These are phyloP conservation scores for Peziza echinospora DNA, from an alignment of 495 filamentous ascomycete species.

Conservation along the genomic window DNA sequence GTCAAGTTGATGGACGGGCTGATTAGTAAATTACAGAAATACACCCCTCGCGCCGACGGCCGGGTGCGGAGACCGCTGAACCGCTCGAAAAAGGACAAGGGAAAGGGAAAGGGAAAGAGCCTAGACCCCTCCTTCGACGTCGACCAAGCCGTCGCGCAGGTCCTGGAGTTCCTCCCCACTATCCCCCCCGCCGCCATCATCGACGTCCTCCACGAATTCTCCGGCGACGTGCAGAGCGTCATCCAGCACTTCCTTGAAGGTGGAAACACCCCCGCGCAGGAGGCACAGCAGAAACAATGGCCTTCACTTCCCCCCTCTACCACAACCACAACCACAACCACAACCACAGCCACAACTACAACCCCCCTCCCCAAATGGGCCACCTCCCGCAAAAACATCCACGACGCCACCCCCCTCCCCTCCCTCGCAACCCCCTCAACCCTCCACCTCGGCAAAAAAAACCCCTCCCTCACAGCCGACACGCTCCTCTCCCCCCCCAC, in stretches of 20 bases:
- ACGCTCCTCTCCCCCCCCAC: conserved; percentile 30
- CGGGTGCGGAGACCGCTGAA: no score
- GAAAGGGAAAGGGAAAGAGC: no score
- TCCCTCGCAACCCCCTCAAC: conserved; percentile 33
- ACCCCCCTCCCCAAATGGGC: conserved; percentile 18
- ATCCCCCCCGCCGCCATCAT: no score
- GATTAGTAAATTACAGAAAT: no score
- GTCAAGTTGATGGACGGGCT: no score
- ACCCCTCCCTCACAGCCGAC: conserved; percentile 42
- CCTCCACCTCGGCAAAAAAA: conserved; percentile 58
- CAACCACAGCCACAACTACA: conserved; percentile 3
- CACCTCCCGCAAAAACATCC: conserved; percentile 40
- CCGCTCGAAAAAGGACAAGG: no score
- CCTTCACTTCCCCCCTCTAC: not conserved
- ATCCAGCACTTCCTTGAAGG: not conserved
- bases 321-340: conserved; percentile 24
- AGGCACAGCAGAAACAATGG: no score
- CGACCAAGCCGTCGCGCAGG: no score
- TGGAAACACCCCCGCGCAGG: not conserved
- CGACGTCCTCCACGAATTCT: not conserved
- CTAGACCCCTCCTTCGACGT: no score
- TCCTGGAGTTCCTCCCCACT: no score
- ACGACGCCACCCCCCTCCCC: conserved; percentile 62
- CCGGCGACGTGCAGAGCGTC: not conserved
- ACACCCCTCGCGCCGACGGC: not conserved